phyloP scores from a whole-genome alignment of 2,329 filamentous ascomycete genomes.

The Penicillium rolfsii region DNA sequence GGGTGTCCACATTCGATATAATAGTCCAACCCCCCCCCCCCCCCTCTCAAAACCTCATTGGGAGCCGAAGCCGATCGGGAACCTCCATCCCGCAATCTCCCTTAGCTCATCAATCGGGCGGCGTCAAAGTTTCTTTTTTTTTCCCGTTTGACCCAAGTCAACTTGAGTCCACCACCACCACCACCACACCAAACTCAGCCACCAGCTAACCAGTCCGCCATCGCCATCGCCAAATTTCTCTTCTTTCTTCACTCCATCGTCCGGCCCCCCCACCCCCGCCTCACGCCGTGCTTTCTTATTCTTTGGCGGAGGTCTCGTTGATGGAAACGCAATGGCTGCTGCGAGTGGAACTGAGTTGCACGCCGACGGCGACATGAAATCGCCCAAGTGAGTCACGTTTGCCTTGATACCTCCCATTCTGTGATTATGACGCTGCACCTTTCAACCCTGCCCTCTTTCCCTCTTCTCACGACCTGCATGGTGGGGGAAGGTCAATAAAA shows the following conservation, averaged over 20 bases:
- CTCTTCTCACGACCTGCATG: neutral
- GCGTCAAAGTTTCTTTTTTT: conserved; percentile 28
- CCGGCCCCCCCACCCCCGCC: conserved; percentile 8
- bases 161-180: too few relatives aligned
- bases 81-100: conserved; percentile 40
- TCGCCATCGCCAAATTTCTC: conserved; percentile 11
- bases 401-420: neutral
- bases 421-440: neutral
- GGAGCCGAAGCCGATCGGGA: conserved; percentile 25
- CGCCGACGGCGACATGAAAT: conserved; percentile 61
- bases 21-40: too few relatives aligned
- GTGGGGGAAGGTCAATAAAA: conserved; percentile 7
- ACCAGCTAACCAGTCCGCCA: conserved; percentile 12
- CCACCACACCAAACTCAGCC: conserved; percentile 8
- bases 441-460: neutral
- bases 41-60: neutral
- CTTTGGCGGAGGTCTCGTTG: conserved; percentile 26
- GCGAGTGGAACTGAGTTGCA: conserved; percentile 54
- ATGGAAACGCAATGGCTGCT: conserved; percentile 49
- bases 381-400: conserved; percentile 57
- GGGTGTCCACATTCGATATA: too few relatives aligned
- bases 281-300: conserved; percentile 18
- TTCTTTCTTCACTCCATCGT: conserved; percentile 2
- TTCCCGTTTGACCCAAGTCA: conserved; percentile 3
- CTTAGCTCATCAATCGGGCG: conserved; percentile 40